A percentile compares a stretch with the other conserved stretches of the same genome.
These are phyloP conservation scores for Endothia cerciana DNA, from an alignment of 2,329 filamentous ascomycete genomes.

Conservation along the genomic window DNA sequence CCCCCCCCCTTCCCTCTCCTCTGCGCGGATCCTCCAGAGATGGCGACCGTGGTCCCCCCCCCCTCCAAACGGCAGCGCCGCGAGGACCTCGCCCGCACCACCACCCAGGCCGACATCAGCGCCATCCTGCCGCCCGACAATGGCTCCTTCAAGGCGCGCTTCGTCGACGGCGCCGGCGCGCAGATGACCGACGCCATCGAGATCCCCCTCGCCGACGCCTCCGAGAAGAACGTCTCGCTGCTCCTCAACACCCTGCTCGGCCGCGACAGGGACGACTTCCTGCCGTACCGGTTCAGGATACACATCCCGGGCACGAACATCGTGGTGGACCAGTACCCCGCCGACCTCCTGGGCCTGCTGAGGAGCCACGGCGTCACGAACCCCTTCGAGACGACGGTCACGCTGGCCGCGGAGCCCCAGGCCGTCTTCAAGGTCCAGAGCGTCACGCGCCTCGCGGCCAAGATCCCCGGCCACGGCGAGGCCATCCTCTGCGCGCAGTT, in stretches of 20 bases:
- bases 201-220: constrained; percentile 82
- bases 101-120: constrained; percentile 75
- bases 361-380: constrained; percentile 60
- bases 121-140: constrained; percentile 68
- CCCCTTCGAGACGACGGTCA: constrained; percentile 56
- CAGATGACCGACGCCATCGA: constrained; percentile 71
- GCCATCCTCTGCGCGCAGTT: constrained; percentile 87
- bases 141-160: constrained; percentile 83
- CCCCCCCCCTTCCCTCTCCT: not conserved
- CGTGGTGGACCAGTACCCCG: constrained; percentile 60
- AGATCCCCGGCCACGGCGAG: constrained; percentile 88
- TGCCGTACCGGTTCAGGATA: constrained; percentile 65
- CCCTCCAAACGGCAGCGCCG: constrained; percentile 77
- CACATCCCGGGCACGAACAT: constrained; percentile 58
- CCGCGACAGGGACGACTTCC: constrained; percentile 60
- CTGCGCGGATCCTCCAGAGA: constrained; percentile 20
- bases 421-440: constrained; percentile 92
- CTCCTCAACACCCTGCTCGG: constrained; percentile 82
- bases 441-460: constrained; percentile 85
- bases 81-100: constrained; percentile 71
- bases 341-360: constrained; percentile 58
- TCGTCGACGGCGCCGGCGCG: constrained; percentile 79
- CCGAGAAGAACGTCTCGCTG: constrained; percentile 85
- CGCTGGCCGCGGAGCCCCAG: constrained; percentile 73
- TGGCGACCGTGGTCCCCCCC: constrained; percentile 42